Evolutionary conservation across 352 stramenopile genomes (phyloP), one percentile per base, ranked within the genome.

Genomic region (Globisporangium splendens): DNA sequence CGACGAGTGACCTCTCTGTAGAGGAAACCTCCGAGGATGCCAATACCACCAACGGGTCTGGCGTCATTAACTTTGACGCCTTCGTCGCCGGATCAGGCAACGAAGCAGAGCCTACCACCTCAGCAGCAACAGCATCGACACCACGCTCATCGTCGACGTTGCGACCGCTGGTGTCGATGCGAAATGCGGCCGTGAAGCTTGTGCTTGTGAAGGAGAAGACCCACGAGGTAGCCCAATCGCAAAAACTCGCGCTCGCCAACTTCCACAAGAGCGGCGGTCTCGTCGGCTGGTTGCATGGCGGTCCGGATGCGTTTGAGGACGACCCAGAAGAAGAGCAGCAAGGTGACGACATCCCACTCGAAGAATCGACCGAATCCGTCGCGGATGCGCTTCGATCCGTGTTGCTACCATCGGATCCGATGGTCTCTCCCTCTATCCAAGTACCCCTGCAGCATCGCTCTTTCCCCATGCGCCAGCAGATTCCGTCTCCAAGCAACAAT

Each of bases 191-290:
- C 10, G 55, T 42, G 18, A 61, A 66, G 38, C 46, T 66, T 20
- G 54, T 55, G 18, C 54, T 63, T 12, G 56, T 83, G 18, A 86
- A 83, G 63, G 65, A 73, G 28, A 84, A 80, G 46, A 77, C 65
- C 1, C 58, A 72, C 15, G 51, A 63, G 24, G 66, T 58, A 1
- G 68, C 63, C 3, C 68, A 74, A 42, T 76, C 67, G 31, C 70
- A 81, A 38, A 76, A 78, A 52, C 67, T 73, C 4, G 68, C 57
- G 2, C 62, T 86, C n/a, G 70, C 63, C 2, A 63, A 62, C 7
- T 89, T 89, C 35, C 73, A 86, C n/a, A 68, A 83, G 47, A 82
- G 80, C 62, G 79, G 79, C n/a, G 79, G 79, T 7, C 54, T 89
- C 3, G 79, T 87, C 0, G 52, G 79, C 12, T 89, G 79, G 79